Evolutionary conservation across 2,329 filamentous ascomycete species (phyloP), one percentile per base, ranked within the genome.

Genomic region (Hypoxylon sp.): DNA sequence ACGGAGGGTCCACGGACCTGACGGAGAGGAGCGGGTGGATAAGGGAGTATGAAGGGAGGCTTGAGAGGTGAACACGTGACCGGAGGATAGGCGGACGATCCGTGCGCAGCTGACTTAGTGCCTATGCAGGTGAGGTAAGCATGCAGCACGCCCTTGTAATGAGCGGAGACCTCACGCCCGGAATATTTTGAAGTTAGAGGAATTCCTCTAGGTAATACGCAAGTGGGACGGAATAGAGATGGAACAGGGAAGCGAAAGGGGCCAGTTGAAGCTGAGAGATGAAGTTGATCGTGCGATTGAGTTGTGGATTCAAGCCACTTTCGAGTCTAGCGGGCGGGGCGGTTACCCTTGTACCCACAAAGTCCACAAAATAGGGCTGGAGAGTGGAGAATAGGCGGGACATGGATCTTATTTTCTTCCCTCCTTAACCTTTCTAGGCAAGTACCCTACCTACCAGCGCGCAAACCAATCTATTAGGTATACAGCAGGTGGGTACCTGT

Each of bases 1-100:
- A 42, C 37, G 53, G 53, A 56, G 53, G 53, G 53, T 55, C 53
- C 53, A 20, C 13, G 53, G 37, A 56, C 33, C 27, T 6, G 13
- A 40, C 53, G 37, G 35, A 25, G 14, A n/a, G 22, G 20, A 20
- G 33, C 7, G 25, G 51, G n/a, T 55, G 35, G 17, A 55, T 55
- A 14, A 55, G 17, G 11, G 27, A 20, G 30, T 53, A 37, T 25
- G 37, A 40, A 40, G 22, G 37, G 17, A 11, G 37, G 4, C 13
- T 42, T 20, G 14, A 7, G 22, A 40, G 53, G 37, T 17, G 2
- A 14, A 42, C 37, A 56, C 37, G 53, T 44, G 53, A 44, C 13
- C 53, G 53, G 53, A 56, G 37, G 20, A 27, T 56, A 14, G 13
- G 30, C 17, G 53, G 53, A 56, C 30, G 33, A n/a, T 56, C 53